A percentile compares a stretch with the other conserved stretches of the same genome.
Conservation (phyloP, 768 basidiomycete species). For the Lactifluus subvellereus region DNA sequence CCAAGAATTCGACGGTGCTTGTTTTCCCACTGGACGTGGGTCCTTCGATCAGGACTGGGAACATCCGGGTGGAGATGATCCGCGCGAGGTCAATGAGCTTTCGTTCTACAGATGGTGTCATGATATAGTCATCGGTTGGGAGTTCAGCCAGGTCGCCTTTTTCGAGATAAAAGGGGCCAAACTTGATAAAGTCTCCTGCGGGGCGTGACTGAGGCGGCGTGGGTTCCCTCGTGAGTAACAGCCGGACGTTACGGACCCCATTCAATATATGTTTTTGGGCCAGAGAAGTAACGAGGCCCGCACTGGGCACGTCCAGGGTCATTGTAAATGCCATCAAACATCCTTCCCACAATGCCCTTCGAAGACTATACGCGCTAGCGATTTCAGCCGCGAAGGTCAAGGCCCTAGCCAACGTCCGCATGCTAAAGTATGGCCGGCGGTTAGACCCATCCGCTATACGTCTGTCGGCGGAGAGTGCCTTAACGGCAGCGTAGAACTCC, state of each 20-base stretch:
- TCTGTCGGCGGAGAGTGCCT: constrained; percentile 63
- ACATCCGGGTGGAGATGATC: constrained; percentile 80
- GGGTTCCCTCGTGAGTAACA: constrained; percentile 69
- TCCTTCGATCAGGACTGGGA: constrained; percentile 95
- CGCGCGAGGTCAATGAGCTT: constrained; percentile 95
- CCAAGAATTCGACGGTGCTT: constrained; percentile 92
- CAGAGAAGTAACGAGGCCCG: constrained; percentile 55
- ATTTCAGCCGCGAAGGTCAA: constrained; percentile 86
- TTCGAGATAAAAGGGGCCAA: constrained; percentile 89
- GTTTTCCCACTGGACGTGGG: constrained; percentile 98
- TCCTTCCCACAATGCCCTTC: constrained; percentile 91
- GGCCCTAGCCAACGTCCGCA: constrained; percentile 90
- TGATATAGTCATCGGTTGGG: constrained; percentile 75
- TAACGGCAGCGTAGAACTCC: constrained; percentile 82
- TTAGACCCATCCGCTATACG: constrained; percentile 92
- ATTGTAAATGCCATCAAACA: constrained; percentile 98
- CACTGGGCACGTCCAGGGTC: constrained; percentile 75
- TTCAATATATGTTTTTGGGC: constrained; percentile 74
- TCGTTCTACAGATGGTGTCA: constrained; percentile 90
- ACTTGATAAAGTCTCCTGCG: constrained; percentile 60
- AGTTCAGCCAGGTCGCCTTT: constrained; percentile 64
- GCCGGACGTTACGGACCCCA: constrained; percentile 72
- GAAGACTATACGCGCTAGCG: constrained; percentile 66
- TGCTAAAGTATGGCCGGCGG: constrained; percentile 90
- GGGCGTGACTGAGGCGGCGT: constrained; percentile 41